These are phyloP conservation scores for Oryza rufipogon DNA, from an alignment of 176 grass and related monocot species.

Conservation along the genomic window DNA sequence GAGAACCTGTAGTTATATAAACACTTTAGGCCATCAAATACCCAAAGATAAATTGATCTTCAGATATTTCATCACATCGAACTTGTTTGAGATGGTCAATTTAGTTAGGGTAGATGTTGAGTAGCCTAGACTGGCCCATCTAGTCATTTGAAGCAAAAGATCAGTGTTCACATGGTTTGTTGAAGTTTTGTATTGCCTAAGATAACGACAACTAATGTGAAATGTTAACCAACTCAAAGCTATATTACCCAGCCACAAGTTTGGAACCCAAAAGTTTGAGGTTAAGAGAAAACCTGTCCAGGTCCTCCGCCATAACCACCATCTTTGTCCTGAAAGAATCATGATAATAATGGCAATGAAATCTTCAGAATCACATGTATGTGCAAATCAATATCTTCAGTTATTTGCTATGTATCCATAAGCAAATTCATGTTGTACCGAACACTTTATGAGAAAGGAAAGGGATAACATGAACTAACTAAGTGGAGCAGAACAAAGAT, in stretches of 20 bases:
- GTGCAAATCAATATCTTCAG: background rate
- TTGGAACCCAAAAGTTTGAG: slow-evolving; percentile 16
- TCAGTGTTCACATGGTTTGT: slow-evolving; percentile 15
- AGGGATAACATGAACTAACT: background rate
- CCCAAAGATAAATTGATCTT: slow-evolving; percentile 7
- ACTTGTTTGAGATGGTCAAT: background rate
- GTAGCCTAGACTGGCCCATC: background rate
- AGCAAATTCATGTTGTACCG: background rate
- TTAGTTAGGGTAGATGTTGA: background rate
- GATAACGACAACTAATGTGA: slow-evolving; percentile 13
- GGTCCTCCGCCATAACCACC: slow-evolving; percentile 93
- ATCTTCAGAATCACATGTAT: background rate
- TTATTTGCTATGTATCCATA: background rate
- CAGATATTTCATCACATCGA: slow-evolving; percentile 15
- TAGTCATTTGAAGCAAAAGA: background rate
- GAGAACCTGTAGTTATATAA: slow-evolving; percentile 4
- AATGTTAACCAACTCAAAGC: slow-evolving; percentile 14
- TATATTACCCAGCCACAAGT: slow-evolving; percentile 35
- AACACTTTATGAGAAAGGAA: background rate
- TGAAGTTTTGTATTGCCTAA: background rate
- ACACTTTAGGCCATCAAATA: background rate
- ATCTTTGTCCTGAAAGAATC: slow-evolving; percentile 72
- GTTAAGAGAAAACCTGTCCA: slow-evolving; percentile 76
- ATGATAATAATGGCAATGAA: slow-evolving; percentile 25
- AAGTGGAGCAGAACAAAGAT: slow-evolving; percentile 8